These are phyloP conservation scores for Aegilops tauschii DNA, from an alignment of 176 grass and related monocot genomes.

Conservation along the genomic window DNA sequence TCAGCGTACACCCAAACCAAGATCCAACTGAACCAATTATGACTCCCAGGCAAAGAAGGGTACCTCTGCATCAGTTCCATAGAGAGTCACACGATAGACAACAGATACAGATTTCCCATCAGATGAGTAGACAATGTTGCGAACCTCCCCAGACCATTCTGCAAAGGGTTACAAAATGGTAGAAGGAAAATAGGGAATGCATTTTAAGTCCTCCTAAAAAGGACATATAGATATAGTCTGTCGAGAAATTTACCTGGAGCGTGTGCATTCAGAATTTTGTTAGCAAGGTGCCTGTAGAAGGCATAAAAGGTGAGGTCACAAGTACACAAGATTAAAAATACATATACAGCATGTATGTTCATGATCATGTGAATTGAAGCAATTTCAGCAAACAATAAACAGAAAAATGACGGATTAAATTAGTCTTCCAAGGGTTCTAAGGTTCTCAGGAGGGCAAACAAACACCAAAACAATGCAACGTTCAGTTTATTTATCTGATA, in stretches of 20 bases:
- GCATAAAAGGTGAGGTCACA: constrained; percentile 14
- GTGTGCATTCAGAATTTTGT: constrained; percentile 84
- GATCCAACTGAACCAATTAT: neutral
- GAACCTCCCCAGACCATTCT: constrained; percentile 96
- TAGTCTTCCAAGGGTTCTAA: neutral
- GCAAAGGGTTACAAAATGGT: constrained; percentile 21
- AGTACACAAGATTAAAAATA: neutral
- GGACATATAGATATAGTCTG: neutral
- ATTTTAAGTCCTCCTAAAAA: neutral
- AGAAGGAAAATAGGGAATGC: constrained; percentile 16
- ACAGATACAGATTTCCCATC: constrained; percentile 82
- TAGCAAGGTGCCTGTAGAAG: constrained; percentile 81
- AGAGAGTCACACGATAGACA: constrained; percentile 87
- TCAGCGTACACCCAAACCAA: neutral
- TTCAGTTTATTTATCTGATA: neutral
- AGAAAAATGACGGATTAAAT: neutral
- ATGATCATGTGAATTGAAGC: neutral
- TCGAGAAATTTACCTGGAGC: constrained; percentile 57
- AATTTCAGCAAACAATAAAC: neutral
- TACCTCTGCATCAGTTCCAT: constrained; percentile 97
- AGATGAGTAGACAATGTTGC: constrained; percentile 77
- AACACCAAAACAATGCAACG: neutral
- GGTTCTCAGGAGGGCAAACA: neutral
- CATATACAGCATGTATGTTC: neutral
- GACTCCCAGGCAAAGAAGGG: neutral